Conservation (phyloP, 2,329 filamentous ascomycete genomes). For the Botrytis pseudocinerea region DNA sequence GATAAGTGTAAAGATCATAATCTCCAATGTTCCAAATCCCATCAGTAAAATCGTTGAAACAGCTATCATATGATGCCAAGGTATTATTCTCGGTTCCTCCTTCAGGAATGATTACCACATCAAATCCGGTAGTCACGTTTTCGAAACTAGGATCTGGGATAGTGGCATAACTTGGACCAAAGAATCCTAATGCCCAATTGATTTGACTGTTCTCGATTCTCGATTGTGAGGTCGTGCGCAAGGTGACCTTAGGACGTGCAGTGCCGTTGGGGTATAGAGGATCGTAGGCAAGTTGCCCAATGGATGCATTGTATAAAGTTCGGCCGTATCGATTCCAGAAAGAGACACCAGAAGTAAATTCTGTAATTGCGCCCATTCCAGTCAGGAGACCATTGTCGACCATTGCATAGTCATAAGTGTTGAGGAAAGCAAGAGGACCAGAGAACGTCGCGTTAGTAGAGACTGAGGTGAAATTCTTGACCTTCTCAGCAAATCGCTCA, state of each 20-base stretch:
- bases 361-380: conserved; percentile 51
- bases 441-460: conserved; percentile 43
- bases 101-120: conserved; percentile 54
- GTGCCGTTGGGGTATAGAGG: conserved; percentile 49
- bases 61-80: conserved; percentile 53
- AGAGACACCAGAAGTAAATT: conserved; percentile 50
- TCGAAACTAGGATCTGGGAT: conserved; percentile 44
- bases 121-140: conserved; percentile 46
- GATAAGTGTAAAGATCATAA: conserved; percentile 46
- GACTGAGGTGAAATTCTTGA: conserved; percentile 47
- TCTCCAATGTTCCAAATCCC: conserved; percentile 43
- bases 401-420: conserved; percentile 52
- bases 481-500: conserved; percentile 50
- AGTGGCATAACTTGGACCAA: conserved; percentile 48
- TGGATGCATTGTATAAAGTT: conserved; percentile 51
- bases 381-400: conserved; percentile 47
- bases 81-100: conserved; percentile 54
- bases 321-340: conserved; percentile 58
- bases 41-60: conserved; percentile 44
- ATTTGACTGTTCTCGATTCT: conserved; percentile 57
- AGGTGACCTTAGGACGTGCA: conserved; percentile 49
- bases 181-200: conserved; percentile 54
- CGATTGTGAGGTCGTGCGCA: conserved; percentile 55
- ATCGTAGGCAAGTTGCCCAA: conserved; percentile 51
- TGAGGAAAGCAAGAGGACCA: conserved; percentile 54